A percentile compares a stretch with the other conserved stretches of the same genome.
Conservation (phyloP, 768 basidiomycete species). For the Leccinum truebloodii region DNA sequence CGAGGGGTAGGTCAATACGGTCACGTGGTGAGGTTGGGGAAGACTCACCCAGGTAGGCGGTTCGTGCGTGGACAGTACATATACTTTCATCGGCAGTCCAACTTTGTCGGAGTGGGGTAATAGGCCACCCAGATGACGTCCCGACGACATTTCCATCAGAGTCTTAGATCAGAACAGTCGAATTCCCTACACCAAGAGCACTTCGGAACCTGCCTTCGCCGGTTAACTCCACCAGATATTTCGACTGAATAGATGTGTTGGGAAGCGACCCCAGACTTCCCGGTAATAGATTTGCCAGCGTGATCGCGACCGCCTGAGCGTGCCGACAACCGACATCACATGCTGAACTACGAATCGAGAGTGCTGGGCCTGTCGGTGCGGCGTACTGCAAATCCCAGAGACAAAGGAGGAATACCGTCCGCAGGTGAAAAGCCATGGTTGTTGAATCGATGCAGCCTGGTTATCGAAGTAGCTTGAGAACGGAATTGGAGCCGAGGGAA, state of each 20-base stretch:
- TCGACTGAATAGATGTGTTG: constrained; percentile 34
- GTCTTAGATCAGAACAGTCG: too few species aligned
- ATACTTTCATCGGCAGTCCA: too few species aligned
- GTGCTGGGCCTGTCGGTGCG: too few species aligned
- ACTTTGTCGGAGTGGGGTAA: too few species aligned
- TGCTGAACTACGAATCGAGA: constrained; percentile 44
- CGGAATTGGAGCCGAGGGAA: constrained; percentile 35
- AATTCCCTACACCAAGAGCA: too few species aligned
- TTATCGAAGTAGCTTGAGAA: constrained; percentile 40
- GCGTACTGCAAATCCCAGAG: too few species aligned
- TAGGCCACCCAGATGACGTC: too few species aligned
- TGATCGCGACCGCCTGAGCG: constrained; percentile 52
- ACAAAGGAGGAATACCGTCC: constrained; percentile 30
- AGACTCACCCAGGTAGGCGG: too few species aligned
- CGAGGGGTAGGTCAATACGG: not conserved
- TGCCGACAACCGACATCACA: constrained; percentile 38
- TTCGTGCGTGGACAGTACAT: too few species aligned
- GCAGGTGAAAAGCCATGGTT: constrained; percentile 39
- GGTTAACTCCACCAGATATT: constrained; percentile 38
- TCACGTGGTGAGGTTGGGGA: too few species aligned
- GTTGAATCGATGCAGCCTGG: constrained; percentile 40
- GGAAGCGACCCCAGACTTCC: constrained; percentile 25
- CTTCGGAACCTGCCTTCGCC: constrained; percentile 28
- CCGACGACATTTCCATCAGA: too few species aligned
- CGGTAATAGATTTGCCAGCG: constrained; percentile 51